Conservation (phyloP, 2,329 filamentous ascomycete species). For the Leptosphaerulina australis region DNA sequence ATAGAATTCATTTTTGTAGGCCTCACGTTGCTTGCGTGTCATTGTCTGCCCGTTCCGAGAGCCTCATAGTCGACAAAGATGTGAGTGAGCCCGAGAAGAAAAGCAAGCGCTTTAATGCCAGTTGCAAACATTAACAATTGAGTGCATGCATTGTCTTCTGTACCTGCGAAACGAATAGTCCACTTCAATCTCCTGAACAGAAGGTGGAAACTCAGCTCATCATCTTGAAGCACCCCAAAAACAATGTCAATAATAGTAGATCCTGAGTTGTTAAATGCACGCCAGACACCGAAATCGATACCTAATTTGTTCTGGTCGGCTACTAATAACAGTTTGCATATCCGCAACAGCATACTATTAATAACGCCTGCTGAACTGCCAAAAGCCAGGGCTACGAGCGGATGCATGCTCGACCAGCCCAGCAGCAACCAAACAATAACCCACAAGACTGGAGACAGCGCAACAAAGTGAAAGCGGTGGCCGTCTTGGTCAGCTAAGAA, state of each 20-base stretch:
- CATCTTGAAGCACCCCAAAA: constrained; percentile 2
- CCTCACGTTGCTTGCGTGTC: not conserved
- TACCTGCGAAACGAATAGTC: not conserved
- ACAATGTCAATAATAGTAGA: constrained; percentile 7
- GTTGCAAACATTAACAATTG: not conserved
- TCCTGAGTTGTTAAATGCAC: constrained; percentile 6
- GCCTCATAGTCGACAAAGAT: constrained; percentile 1
- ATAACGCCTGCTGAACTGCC: constrained; percentile 4
- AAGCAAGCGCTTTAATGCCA: constrained; percentile 1
- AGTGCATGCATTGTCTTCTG: not conserved
- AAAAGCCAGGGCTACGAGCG: constrained; percentile 1
- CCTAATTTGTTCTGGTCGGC: constrained; percentile 6
- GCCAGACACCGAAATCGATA: constrained; percentile 2
- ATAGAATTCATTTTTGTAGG: not conserved
- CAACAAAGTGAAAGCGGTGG: constrained; percentile 7
- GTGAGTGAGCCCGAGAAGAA: not conserved
- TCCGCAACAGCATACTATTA: constrained; percentile 2
- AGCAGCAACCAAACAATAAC: constrained; percentile 1
- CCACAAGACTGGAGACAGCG: constrained; percentile 3
- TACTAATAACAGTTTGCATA: constrained; percentile 3
- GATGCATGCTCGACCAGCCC: not conserved
- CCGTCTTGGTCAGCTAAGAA: not conserved
- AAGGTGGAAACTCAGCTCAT: not conserved
- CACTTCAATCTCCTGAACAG: not conserved
- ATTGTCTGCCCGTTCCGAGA: constrained; percentile 1